phyloP scores from a whole-genome alignment of 257 asterid species.

The Cruciata laevipes region DNA sequence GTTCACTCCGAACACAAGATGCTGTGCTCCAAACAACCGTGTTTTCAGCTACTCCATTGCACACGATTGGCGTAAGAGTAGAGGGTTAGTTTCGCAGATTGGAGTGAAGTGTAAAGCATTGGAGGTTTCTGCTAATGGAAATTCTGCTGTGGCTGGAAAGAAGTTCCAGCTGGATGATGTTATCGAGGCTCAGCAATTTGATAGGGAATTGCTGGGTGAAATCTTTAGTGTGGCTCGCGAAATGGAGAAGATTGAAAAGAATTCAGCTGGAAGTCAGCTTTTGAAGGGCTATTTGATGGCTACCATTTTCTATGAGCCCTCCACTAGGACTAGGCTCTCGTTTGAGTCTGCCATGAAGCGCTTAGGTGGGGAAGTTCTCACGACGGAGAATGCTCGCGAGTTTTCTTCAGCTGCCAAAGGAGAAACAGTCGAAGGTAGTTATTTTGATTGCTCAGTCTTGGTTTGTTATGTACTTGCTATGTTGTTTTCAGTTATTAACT shows the following conservation, averaged over 20 bases:
- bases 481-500: neutral
- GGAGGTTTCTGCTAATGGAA: conserved; percentile 32
- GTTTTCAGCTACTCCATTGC: conserved; percentile 19
- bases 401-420: conserved; percentile 97
- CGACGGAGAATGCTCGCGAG: conserved; percentile 93
- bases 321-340: conserved; percentile 93
- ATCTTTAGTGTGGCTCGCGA: conserved; percentile 84
- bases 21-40: conserved; percentile 12
- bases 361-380: conserved; percentile 76
- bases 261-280: conserved; percentile 53
- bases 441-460: neutral
- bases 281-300: conserved; percentile 90
- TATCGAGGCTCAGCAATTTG: conserved; percentile 91
- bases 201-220: conserved; percentile 58
- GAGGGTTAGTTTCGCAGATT: conserved; percentile 15
- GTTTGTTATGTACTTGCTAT: neutral
- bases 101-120: conserved; percentile 43
- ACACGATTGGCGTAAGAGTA: conserved; percentile 11
- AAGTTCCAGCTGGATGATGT: conserved; percentile 72
- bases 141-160: conserved; percentile 30
- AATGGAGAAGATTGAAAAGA: conserved; percentile 88
- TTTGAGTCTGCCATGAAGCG: conserved; percentile 98
- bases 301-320: conserved; percentile 88
- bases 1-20: conserved; percentile 22
- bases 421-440: conserved; percentile 91